Conservation (phyloP, 208 protist species). For the Crithidia brevicula region DNA sequence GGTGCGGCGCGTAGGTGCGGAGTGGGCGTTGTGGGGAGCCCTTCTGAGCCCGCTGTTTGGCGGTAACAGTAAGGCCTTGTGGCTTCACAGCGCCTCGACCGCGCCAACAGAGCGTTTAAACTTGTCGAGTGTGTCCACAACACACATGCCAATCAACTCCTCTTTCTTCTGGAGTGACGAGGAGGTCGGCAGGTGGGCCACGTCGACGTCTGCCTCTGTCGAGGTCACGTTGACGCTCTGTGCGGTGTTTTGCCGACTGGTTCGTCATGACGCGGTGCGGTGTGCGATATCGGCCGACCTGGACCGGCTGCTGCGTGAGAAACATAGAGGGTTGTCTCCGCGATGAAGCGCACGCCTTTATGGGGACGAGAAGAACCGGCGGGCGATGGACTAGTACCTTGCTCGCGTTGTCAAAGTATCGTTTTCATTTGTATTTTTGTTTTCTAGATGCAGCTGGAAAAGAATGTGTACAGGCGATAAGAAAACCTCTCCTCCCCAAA, state of each 20-base stretch:
- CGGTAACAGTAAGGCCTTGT: slow-evolving; percentile 61
- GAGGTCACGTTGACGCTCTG: slow-evolving; percentile 18
- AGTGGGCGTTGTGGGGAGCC: slow-evolving; percentile 28
- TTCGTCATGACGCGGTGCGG: slow-evolving; percentile 44
- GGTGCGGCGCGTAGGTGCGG: background rate
- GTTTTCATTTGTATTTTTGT: no score
- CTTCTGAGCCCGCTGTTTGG: slow-evolving; percentile 63
- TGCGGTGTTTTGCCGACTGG: slow-evolving; percentile 48
- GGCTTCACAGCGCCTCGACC: slow-evolving; percentile 17
- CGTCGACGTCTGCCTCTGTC: background rate
- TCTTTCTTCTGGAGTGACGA: no score
- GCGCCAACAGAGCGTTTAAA: background rate
- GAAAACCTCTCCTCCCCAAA: no score
- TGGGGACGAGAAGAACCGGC: no score
- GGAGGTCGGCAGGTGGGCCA: no score
- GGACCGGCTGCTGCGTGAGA: slow-evolving; percentile 6
- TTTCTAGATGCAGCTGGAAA: no score
- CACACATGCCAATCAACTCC: no score
- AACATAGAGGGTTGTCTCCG: no score
- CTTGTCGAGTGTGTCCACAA: background rate
- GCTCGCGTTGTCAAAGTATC: no score
- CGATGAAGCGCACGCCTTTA: no score
- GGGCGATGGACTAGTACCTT: no score
- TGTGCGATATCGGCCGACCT: slow-evolving; percentile 59
- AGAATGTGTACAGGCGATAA: no score